Base-by-base conservation (phyloP, 1,284 basidiomycete species). In the Cerioporus squamosus region DNA sequence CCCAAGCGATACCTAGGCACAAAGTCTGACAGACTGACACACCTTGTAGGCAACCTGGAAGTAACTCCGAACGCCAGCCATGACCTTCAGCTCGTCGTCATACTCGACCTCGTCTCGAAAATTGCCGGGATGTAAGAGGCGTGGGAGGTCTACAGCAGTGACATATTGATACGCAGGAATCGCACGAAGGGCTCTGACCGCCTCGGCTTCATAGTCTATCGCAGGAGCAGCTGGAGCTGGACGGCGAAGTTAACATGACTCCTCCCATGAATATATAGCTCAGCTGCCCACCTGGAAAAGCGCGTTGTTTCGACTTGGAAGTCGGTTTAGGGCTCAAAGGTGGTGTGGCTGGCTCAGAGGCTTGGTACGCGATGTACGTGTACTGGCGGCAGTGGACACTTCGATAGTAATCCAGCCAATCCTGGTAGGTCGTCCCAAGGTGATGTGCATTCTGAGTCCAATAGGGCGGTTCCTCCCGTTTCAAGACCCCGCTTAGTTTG, bases 361-460 rank as follows among this genome's bases (percentile, higher is more conserved):
- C 38, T 17, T 18, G 8, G 18, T 51, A 53, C 9, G 12, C 22
- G 33, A n/a, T n/a, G 20, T 14, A 15, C 33, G 36, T 23, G 18
- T n/a, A 5, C 5, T 17, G 14, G n/a, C n/a, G n/a, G n/a, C n/a
- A n/a, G n/a, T 45, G 53, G 4, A 64, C 47, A 6, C n/a, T 2
- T 33, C 58, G 51, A 53, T 69, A 69, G 29, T 62, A 56, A 2
- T 20, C 29, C 15, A 70, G 61, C 69, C 71, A 73, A 3, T 58
- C 42, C 7, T 49, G 18, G 17, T 62, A 60, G 17, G 59, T 43
- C 15, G 5, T 22, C 26, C 53, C 59, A 8, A 65, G 67, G 57
- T 79, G 72, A 15, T 66, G 63, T 22, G 47, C 12, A 24, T 77
- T 79, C 51, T 77, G 70, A 8, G 76, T 74, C 39, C 69, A 73